Percentiles rank a stretch among this genome's conserved stretches.
phyloP scores from a whole-genome alignment of 768 basidiomycete genomes.

The Suillus subalutaceus region DNA sequence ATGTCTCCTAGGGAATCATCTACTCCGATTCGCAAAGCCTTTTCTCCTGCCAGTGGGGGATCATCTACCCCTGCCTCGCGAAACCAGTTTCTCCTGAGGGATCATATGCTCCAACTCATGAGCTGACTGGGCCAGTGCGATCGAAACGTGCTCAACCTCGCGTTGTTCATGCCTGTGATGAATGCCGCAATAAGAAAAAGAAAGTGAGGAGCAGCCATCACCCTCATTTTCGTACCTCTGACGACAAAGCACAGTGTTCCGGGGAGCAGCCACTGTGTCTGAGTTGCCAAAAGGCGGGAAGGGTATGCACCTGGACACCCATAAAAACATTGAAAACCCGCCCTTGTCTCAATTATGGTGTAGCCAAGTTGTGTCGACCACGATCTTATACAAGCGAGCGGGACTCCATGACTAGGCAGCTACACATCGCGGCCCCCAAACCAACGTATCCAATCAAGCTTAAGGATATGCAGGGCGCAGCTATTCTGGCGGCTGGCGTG shows the following conservation, averaged over 20 bases:
- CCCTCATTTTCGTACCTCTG: neutral
- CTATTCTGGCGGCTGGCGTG: neutral
- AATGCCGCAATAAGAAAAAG: neutral
- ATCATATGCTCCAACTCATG: neutral
- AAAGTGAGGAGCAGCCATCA: neutral
- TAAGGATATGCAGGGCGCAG: neutral
- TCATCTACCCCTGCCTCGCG: neutral
- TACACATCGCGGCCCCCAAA: neutral
- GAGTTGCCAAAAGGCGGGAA: neutral
- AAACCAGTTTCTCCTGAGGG: neutral
- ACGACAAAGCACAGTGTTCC: neutral
- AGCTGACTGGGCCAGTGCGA: neutral
- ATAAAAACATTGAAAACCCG: neutral
- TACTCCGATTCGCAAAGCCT: neutral
- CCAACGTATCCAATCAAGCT: neutral
- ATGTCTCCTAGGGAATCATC: neutral
- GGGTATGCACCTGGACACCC: neutral
- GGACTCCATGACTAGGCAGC: neutral
- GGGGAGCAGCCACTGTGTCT: conserved; percentile 1
- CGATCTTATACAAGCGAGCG: neutral
- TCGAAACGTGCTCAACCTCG: neutral
- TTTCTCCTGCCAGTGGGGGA: neutral
- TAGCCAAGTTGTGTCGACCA: neutral
- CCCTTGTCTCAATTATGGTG: neutral
- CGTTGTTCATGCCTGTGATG: conserved; percentile 1